These are phyloP conservation scores for Dissophora globulifera DNA, from an alignment of 192 early-diverging fungal genomes.

Conservation along the genomic window DNA sequence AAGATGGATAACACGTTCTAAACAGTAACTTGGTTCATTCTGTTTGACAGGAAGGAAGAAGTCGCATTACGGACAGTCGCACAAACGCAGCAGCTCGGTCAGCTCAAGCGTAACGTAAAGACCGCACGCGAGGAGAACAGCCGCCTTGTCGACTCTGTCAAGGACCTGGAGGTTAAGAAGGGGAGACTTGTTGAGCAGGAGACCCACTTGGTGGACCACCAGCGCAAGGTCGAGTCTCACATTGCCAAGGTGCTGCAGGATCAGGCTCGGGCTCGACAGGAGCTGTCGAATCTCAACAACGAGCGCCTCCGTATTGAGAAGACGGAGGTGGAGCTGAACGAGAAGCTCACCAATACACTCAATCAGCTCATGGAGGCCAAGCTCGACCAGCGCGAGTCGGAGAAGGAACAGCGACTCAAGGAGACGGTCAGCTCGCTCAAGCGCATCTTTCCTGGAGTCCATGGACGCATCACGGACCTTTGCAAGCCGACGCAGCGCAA, in stretches of 20 bases:
- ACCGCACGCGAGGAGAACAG: conserved; percentile 68
- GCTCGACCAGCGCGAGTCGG: conserved; percentile 85
- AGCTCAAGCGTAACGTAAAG: conserved; percentile 74
- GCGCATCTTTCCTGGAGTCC: conserved; percentile 88
- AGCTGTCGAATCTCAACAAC: conserved; percentile 66
- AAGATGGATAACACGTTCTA: no score
- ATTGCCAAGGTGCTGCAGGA: conserved; percentile 43
- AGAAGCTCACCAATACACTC: conserved; percentile 82
- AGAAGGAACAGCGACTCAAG: conserved; percentile 79
- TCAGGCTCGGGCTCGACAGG: conserved; percentile 55
- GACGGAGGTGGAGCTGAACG: conserved; percentile 81
- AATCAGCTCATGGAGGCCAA: conserved; percentile 84
- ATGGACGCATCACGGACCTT: conserved; percentile 90
- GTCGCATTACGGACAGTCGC: conserved; percentile 71
- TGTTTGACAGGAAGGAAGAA: conserved; percentile 75
- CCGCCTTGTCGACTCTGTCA: conserved; percentile 67
- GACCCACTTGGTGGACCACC: conserved; percentile 45
- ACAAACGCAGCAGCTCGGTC: conserved; percentile 75
- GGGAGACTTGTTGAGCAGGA: conserved; percentile 61
- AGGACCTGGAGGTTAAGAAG: conserved; percentile 61
- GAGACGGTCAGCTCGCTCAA: conserved; percentile 84
- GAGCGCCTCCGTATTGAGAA: conserved; percentile 76
- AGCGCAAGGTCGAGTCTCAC: conserved; percentile 41
- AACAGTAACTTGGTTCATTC: no score
- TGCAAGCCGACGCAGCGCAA: conserved; percentile 94